Evolutionary conservation across 2,329 filamentous ascomycete genomes (phyloP), one percentile per base, ranked within the genome.

Genomic region (Monilinia vaccinii-corymbosi): DNA sequence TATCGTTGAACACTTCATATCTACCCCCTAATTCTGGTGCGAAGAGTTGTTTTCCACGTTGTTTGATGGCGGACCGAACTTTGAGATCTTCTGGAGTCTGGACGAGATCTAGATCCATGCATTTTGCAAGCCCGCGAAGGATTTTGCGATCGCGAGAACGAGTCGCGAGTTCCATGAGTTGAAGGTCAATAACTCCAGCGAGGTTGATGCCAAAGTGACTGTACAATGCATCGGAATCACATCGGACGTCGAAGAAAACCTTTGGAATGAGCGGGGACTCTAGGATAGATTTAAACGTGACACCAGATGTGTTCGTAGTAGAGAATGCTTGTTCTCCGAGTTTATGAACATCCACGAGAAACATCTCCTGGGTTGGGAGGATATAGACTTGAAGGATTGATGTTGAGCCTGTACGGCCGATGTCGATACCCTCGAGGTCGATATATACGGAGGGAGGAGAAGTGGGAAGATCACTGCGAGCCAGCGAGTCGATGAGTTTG

Each of bases 201-300:
- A 85, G 65, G 0, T 60, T 28, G 62, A 85, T 72, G 0, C 66
- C 45, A 62, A 71, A 83, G 38, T 75, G 77, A 48, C 47, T 67
- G 65, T 73, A 81, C 0, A 86, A 69, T 0, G 81, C 81, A 64
- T 84, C 78, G 0, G 82, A 81, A 64, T 84, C 80, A 63, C 79
- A 81, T 2, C 81, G 78, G 18, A 85, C 73, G 61, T 86, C 82
- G 65, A 83, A 85, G 61, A 85, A 75, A 34, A 79, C 77, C 63
- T 85, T 84, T 0, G 71, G 69, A 18, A 79, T 76, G 0, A 50
- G 10, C 0, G 62, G 8, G 0, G 72, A 75, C 67, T 84, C 77
- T 1, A 84, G 68, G 11, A 84, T 74, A 0, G 51, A 48, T 62
- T 76, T 75, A 1, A 78, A 61, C 5, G 70, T 65, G 2, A 42